phyloP scores from a whole-genome alignment of 2,329 filamentous ascomycete genomes.

The Hypoxylon sp. region DNA sequence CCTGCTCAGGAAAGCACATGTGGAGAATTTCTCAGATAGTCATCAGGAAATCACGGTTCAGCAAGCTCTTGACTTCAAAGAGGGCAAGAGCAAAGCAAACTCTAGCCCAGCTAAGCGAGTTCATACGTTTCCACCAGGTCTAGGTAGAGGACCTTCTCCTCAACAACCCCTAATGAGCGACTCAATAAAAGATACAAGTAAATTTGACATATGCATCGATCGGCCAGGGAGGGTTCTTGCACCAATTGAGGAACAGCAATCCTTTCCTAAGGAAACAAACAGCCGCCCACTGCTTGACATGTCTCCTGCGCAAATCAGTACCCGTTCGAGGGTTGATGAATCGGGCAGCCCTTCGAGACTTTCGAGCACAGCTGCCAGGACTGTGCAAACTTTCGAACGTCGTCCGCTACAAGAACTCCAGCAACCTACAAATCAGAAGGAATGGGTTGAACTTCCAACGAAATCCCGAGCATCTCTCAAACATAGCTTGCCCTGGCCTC shows the following conservation, averaged over 20 bases:
- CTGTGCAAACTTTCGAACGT: neutral
- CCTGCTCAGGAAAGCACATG: neutral
- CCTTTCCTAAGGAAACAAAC: neutral
- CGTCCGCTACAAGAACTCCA: slow-evolving; percentile 10
- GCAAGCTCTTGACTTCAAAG: neutral
- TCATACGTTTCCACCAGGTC: neutral
- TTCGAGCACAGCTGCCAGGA: neutral
- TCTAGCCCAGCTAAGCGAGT: neutral
- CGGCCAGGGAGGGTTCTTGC: neutral
- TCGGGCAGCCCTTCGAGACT: slow-evolving; percentile 11
- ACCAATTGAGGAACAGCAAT: neutral
- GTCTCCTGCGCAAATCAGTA: neutral
- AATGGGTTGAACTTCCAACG: neutral
- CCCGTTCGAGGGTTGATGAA: slow-evolving; percentile 16
- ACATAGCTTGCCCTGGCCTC: neutral
- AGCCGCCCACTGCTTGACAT: neutral
- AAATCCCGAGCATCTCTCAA: neutral
- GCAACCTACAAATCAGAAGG: neutral
- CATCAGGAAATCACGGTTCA: neutral
- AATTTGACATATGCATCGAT: slow-evolving; percentile 7
- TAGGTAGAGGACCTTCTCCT: neutral
- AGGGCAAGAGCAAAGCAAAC: neutral
- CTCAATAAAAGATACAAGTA: neutral
- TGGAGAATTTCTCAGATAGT: neutral
- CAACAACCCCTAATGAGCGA: neutral